Evolutionary conservation across 2,329 filamentous ascomycete genomes (phyloP).

Genomic region (Nemania serpens): DNA sequence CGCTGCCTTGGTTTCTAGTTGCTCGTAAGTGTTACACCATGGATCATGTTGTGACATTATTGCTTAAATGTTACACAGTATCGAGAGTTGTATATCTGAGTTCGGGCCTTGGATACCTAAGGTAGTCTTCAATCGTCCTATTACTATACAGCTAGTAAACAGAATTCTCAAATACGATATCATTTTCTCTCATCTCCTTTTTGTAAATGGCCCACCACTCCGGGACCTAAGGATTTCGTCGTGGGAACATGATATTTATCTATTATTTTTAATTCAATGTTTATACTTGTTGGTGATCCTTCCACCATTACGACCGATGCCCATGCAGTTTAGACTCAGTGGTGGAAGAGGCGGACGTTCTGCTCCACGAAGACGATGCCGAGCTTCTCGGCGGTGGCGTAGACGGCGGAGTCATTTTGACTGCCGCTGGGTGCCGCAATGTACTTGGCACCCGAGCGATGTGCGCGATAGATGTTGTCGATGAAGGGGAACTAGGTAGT

Average conservation of each 20-base stretch:
- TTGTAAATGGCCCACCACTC: constrained; percentile 9
- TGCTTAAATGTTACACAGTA: neutral
- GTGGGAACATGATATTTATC: neutral
- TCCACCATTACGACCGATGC: neutral
- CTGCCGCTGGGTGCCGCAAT: constrained; percentile 91
- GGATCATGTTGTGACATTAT: neutral
- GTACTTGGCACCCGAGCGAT: constrained; percentile 90
- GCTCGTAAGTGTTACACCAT: neutral
- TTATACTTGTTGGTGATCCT: neutral
- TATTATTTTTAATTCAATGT: neutral
- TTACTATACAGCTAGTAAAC: constrained; percentile 18
- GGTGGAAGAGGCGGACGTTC: constrained; percentile 91
- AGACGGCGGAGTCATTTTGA: constrained; percentile 80
- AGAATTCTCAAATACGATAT: neutral
- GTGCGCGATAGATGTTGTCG: constrained; percentile 94
- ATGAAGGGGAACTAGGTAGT: constrained; percentile 86
- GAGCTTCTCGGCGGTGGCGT: constrained; percentile 88
- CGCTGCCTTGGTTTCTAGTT: neutral
- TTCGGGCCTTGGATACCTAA: neutral
- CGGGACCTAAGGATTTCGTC: neutral
- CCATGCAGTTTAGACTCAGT: constrained; percentile 57
- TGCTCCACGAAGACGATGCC: constrained; percentile 96
- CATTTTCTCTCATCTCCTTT: constrained; percentile 4
- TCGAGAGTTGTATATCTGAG: neutral
- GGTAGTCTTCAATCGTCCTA: neutral